phyloP scores from a whole-genome alignment of 306 rosid genomes.

The Acacia confusa region DNA sequence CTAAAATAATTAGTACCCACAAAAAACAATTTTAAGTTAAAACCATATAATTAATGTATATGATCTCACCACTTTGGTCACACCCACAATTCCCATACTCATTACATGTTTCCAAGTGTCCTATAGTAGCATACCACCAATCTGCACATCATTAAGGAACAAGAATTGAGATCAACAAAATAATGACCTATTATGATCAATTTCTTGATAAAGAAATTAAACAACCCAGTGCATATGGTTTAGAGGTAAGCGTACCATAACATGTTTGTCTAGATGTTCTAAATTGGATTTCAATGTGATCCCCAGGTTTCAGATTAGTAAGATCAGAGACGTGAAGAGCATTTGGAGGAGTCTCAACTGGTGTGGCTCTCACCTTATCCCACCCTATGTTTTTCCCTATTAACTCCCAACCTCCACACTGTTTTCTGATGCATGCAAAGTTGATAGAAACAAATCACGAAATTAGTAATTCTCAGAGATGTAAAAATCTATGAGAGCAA shows the following conservation, averaged over 20 bases:
- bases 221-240: background rate
- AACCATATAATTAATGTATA: no score
- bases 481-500: background rate
- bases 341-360: conserved; percentile 48
- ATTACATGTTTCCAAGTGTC: conserved; percentile 1
- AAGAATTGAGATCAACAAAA: background rate
- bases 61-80: background rate
- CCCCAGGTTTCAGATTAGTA: conserved; percentile 56
- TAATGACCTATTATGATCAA: background rate
- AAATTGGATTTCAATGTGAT: conserved; percentile 78
- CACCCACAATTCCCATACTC: conserved; percentile 1
- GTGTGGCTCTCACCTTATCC: conserved; percentile 65
- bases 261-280: conserved; percentile 50
- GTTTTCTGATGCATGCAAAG: conserved; percentile 47
- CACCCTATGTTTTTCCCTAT: conserved; percentile 50
- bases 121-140: background rate
- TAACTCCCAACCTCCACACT: conserved; percentile 47
- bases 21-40: no score
- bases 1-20: no score
- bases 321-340: conserved; percentile 51
- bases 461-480: background rate
- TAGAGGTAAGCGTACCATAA: conserved; percentile 46
- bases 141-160: background rate
- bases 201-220: background rate
- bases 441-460: background rate